Conservation (phyloP, 352 stramenopile genomes). For the Phytophthora pini region DNA sequence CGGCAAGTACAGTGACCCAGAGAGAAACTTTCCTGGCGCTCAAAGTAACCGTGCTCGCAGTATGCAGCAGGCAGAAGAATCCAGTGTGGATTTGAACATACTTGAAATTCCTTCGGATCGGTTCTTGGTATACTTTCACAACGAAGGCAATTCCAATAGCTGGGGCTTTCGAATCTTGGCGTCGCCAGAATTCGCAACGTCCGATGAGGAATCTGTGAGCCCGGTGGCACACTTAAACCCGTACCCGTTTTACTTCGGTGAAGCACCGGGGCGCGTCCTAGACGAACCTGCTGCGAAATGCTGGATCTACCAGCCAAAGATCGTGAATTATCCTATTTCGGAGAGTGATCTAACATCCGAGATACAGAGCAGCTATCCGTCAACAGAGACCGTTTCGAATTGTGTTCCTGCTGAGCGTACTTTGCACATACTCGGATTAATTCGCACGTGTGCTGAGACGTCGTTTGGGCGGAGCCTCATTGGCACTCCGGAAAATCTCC, state of each 20-base stretch:
- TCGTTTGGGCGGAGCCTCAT: slow-evolving; percentile 61
- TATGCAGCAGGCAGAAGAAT: slow-evolving; percentile 25
- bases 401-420: slow-evolving; percentile 53
- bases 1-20: slow-evolving; percentile 74
- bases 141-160: slow-evolving; percentile 50
- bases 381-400: slow-evolving; percentile 23
- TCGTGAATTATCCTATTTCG: slow-evolving; percentile 48
- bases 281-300: slow-evolving; percentile 63
- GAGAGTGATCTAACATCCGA: slow-evolving; percentile 62
- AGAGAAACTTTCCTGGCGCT: slow-evolving; percentile 76
- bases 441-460: slow-evolving; percentile 68
- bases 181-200: slow-evolving; percentile 48
- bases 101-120: slow-evolving; percentile 72
- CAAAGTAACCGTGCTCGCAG: slow-evolving; percentile 59
- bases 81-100: slow-evolving; percentile 27
- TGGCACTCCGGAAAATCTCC: slow-evolving; percentile 62
- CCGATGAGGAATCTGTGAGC: slow-evolving; percentile 8
- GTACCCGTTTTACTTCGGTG: slow-evolving; percentile 78
- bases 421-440: slow-evolving; percentile 69
- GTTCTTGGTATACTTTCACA: slow-evolving; percentile 82
- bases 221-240: slow-evolving; percentile 46
- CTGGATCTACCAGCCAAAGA: slow-evolving; percentile 65
- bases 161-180: slow-evolving; percentile 79
- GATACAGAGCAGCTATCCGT: slow-evolving; percentile 59
- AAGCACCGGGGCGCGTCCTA: slow-evolving; percentile 54